Percentiles rank a stretch among this genome's conserved stretches.
Evolutionary conservation across 1,284 basidiomycete genomes (phyloP).

Genomic region (Melampsora larici-populina): DNA sequence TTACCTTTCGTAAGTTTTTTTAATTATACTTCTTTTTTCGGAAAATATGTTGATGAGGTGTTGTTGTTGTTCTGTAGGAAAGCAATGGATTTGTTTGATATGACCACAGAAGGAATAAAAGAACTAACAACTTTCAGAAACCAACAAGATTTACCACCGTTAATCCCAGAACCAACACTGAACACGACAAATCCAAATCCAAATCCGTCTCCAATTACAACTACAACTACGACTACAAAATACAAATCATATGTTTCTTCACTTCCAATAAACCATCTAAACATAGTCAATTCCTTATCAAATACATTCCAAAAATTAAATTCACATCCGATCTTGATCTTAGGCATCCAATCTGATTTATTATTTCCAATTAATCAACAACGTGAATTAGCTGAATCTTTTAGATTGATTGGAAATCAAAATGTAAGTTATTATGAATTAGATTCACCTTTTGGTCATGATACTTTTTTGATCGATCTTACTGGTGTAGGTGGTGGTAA

Average conservation of each 20-base stretch:
- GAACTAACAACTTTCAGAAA: slow-evolving; percentile 58
- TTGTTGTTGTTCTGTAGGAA: slow-evolving; percentile 61
- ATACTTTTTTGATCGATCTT: slow-evolving; percentile 73
- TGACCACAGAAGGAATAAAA: slow-evolving; percentile 74
- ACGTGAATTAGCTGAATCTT: slow-evolving; percentile 85
- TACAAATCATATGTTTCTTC: neutral
- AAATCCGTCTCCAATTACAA: slow-evolving; percentile 51
- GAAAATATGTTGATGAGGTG: slow-evolving; percentile 31
- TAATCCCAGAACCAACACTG: slow-evolving; percentile 45
- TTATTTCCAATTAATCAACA: slow-evolving; percentile 97
- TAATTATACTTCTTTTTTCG: neutral
- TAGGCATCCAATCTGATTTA: slow-evolving; percentile 95
- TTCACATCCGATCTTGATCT: slow-evolving; percentile 67
- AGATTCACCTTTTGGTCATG: slow-evolving; percentile 90
- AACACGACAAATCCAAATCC: slow-evolving; percentile 47
- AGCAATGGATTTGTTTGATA: slow-evolving; percentile 98
- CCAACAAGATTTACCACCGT: slow-evolving; percentile 49
- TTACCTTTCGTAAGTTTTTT: slow-evolving; percentile 62
- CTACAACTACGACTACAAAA: neutral
- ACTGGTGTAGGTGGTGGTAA: slow-evolving; percentile 32
- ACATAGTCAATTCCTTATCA: slow-evolving; percentile 67
- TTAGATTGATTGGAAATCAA: slow-evolving; percentile 74
- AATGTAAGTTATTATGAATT: slow-evolving; percentile 93
- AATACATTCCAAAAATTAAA: slow-evolving; percentile 75
- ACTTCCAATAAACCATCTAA: slow-evolving; percentile 59